Evolutionary conservation across 371 early-diverging fungal species (phyloP).

Genomic region (Mucor saturninus): DNA sequence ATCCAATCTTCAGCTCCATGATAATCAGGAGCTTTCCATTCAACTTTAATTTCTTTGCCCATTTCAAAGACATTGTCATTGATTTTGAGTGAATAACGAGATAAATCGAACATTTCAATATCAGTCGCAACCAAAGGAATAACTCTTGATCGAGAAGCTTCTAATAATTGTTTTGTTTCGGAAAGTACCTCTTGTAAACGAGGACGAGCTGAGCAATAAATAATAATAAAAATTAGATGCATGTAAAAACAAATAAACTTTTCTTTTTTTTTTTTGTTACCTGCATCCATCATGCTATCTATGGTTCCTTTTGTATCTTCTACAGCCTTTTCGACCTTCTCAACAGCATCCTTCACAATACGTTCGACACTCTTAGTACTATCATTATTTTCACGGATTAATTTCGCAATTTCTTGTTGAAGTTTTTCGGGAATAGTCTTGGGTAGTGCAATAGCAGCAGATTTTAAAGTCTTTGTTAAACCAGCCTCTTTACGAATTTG

Average conservation of each 20-base stretch:
- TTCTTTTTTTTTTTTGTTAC: neutral
- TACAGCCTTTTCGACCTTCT: conserved; percentile 62
- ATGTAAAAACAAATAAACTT: neutral
- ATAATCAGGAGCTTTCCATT: conserved; percentile 76
- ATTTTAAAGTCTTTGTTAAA: conserved; percentile 62
- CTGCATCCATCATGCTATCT: conserved; percentile 56
- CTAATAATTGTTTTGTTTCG: conserved; percentile 58
- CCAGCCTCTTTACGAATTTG: conserved; percentile 81
- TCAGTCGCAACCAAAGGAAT: conserved; percentile 51
- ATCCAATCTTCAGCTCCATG: conserved; percentile 90
- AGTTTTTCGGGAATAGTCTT: conserved; percentile 38
- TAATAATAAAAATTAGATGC: neutral
- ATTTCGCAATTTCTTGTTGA: conserved; percentile 38
- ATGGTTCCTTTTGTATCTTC: conserved; percentile 63
- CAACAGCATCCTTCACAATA: conserved; percentile 63
- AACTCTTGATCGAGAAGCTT: conserved; percentile 51
- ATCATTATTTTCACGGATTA: conserved; percentile 43
- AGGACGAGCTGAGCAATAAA: conserved; percentile 40
- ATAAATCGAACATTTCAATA: conserved; percentile 56
- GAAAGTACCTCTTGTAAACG: conserved; percentile 63
- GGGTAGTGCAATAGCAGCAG: conserved; percentile 42
- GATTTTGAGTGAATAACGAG: conserved; percentile 50
- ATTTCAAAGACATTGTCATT: conserved; percentile 46
- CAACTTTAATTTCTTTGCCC: conserved; percentile 73
- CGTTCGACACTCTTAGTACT: conserved; percentile 60